phyloP scores from a whole-genome alignment of 345 rosid genomes.

The Anastatica hierochuntica region DNA sequence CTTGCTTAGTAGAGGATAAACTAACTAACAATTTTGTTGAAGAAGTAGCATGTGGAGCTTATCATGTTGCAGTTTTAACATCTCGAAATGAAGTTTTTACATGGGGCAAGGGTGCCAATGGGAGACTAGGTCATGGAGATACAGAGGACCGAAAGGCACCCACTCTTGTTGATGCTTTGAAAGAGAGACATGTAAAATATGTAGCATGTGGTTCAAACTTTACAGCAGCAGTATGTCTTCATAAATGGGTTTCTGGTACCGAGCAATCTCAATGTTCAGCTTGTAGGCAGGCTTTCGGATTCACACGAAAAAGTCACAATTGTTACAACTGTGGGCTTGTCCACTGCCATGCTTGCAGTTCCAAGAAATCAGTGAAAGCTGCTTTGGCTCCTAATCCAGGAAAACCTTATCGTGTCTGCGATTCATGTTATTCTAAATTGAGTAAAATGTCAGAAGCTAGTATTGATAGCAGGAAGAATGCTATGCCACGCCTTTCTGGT shows the following conservation, averaged over 20 bases:
- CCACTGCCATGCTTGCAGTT: constrained; percentile 94
- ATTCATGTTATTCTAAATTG: constrained; percentile 68
- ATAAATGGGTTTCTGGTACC: constrained; percentile 84
- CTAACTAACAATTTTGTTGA: constrained; percentile 61
- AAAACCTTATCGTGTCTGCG: constrained; percentile 90
- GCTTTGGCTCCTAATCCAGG: constrained; percentile 80
- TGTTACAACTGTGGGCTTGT: constrained; percentile 97
- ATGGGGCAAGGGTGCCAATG: constrained; percentile 98
- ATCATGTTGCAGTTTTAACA: constrained; percentile 79
- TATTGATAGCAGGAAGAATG: constrained; percentile 45
- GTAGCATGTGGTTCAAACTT: constrained; percentile 89
- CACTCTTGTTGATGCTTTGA: constrained; percentile 67
- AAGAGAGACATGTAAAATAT: constrained; percentile 73
- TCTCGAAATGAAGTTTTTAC: constrained; percentile 77
- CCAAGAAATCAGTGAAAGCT: constrained; percentile 73
- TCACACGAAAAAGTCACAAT: constrained; percentile 87
- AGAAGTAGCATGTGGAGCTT: constrained; percentile 85
- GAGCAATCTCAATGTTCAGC: constrained; percentile 91
- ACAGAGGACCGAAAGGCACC: constrained; percentile 76
- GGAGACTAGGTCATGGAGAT: constrained; percentile 94
- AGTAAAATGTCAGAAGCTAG: constrained; percentile 60
- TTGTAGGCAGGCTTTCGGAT: constrained; percentile 90
- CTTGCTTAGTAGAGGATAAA: constrained; percentile 63
- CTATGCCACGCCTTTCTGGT: constrained; percentile 77
- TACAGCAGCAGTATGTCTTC: constrained; percentile 81